Conservation (phyloP, 352 stramenopile species). For the Albugo laibachii region DNA sequence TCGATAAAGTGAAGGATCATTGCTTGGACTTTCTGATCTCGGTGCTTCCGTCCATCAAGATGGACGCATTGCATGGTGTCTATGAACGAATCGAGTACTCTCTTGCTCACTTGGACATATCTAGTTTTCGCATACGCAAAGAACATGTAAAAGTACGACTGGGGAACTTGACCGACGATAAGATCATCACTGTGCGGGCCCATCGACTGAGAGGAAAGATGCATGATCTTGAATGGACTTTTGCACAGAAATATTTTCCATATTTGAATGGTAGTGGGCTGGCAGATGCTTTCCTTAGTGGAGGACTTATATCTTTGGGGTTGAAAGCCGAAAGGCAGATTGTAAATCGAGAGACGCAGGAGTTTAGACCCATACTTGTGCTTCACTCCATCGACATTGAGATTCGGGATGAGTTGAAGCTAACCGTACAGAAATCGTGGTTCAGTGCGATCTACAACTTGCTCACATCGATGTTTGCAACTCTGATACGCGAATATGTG, state of each 20-base stretch:
- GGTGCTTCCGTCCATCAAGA: slow-evolving; percentile 59
- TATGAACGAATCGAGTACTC: slow-evolving; percentile 65
- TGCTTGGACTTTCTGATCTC: slow-evolving; percentile 77
- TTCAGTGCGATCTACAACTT: slow-evolving; percentile 75
- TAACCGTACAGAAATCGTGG: slow-evolving; percentile 67
- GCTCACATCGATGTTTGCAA: slow-evolving; percentile 48
- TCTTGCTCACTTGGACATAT: slow-evolving; percentile 57
- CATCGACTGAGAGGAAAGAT: slow-evolving; percentile 57
- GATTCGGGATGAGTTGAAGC: slow-evolving; percentile 64
- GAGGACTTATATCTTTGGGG: slow-evolving; percentile 51
- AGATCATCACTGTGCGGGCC: slow-evolving; percentile 56
- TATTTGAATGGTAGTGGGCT: slow-evolving; percentile 62
- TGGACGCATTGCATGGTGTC: slow-evolving; percentile 59
- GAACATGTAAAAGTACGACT: slow-evolving; percentile 71
- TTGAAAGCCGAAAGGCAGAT: slow-evolving; percentile 67
- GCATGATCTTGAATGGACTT: slow-evolving; percentile 73
- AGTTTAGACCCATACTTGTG: slow-evolving; percentile 49
- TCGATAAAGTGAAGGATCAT: slow-evolving; percentile 64
- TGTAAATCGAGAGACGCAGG: slow-evolving; percentile 28
- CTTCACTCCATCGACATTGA: slow-evolving; percentile 71
- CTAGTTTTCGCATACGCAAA: slow-evolving; percentile 68
- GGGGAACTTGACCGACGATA: slow-evolving; percentile 56
- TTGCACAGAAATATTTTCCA: slow-evolving; percentile 72
- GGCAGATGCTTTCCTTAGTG: slow-evolving; percentile 44
- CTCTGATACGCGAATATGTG: slow-evolving; percentile 66